Percentiles rank a stretch among this genome's conserved stretches.
phyloP scores from a whole-genome alignment of 2,329 filamentous ascomycete species.

The Colletotrichum sp. region DNA sequence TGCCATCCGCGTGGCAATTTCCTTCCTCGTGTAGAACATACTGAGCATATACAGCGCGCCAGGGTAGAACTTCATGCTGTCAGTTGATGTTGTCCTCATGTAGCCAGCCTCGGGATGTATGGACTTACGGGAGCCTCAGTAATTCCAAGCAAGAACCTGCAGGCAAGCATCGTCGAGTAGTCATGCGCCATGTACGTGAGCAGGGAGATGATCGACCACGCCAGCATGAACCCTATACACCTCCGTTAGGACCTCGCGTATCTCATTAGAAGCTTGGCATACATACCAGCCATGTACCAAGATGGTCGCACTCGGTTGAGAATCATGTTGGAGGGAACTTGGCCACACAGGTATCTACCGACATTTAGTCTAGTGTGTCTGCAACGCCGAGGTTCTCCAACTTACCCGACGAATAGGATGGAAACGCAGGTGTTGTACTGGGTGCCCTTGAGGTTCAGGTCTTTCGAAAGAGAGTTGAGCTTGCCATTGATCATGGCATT shows the following conservation, averaged over 20 bases:
- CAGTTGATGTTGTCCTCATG: fast-evolving
- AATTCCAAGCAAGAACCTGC: conserved; percentile 21
- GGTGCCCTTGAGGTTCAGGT: conserved; percentile 29
- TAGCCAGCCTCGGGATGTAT: background rate
- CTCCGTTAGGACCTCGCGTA: background rate
- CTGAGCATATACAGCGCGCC: conserved; percentile 22
- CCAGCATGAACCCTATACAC: conserved; percentile 16
- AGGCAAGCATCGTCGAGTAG: conserved; percentile 18
- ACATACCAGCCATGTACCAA: conserved; percentile 19
- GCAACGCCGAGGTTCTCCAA: background rate
- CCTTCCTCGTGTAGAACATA: conserved; percentile 22
- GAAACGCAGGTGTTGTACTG: conserved; percentile 33
- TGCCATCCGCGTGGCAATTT: conserved; percentile 36
- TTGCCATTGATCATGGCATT: conserved; percentile 34
- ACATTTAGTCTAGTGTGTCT: background rate
- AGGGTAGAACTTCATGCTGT: conserved; percentile 7
- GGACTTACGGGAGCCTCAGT: conserved; percentile 19
- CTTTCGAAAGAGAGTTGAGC: conserved; percentile 29
- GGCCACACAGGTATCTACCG: conserved; percentile 18
- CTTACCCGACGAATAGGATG: conserved; percentile 21
- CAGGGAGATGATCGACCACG: conserved; percentile 18
- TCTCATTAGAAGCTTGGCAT: background rate
- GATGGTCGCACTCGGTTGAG: conserved; percentile 31
- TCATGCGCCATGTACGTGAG: conserved; percentile 19
- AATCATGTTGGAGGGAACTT: conserved; percentile 37